A percentile compares a stretch with the other conserved stretches of the same genome.
These are phyloP conservation scores for Pichia terricola DNA, from an alignment of 1,139 yeast genomes.

Conservation along the genomic window DNA sequence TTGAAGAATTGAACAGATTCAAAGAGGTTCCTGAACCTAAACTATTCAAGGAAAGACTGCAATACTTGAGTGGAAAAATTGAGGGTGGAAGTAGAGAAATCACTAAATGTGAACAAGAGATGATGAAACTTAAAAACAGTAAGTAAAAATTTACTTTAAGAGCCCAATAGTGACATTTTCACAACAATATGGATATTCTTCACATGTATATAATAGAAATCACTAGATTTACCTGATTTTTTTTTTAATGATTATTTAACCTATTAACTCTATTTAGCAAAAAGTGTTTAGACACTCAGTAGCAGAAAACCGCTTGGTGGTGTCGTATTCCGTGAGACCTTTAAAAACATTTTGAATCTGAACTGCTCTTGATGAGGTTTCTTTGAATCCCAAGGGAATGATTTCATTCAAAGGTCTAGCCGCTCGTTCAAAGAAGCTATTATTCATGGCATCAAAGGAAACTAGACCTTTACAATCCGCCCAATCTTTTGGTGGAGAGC, in stretches of 20 bases:
- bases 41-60: slow-evolving; percentile 50
- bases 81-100: slow-evolving; percentile 40
- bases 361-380: not conserved
- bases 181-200: too few species aligned
- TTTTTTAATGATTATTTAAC: too few species aligned
- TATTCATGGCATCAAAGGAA: slow-evolving; percentile 30
- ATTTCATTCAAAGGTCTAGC: slow-evolving; percentile 25
- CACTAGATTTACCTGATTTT: too few species aligned
- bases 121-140: slow-evolving; percentile 9
- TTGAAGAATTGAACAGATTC: slow-evolving; percentile 59
- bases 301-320: slow-evolving; percentile 29
- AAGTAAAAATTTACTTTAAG: not conserved
- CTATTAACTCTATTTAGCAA: slow-evolving; percentile 1
- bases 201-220: too few species aligned
- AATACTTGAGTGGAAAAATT: slow-evolving; percentile 58
- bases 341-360: slow-evolving; percentile 21
- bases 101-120: slow-evolving; percentile 17
- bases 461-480: slow-evolving; percentile 33
- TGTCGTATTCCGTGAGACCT: slow-evolving; percentile 33
- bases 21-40: slow-evolving; percentile 33
- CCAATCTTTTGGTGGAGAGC: slow-evolving; percentile 57
- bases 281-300: slow-evolving; percentile 11
- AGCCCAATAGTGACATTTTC: not conserved
- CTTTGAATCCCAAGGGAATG: slow-evolving; percentile 25
- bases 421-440: slow-evolving; percentile 27